Conservation (phyloP, 805 yeast species). For the Starmera caribaea region DNA sequence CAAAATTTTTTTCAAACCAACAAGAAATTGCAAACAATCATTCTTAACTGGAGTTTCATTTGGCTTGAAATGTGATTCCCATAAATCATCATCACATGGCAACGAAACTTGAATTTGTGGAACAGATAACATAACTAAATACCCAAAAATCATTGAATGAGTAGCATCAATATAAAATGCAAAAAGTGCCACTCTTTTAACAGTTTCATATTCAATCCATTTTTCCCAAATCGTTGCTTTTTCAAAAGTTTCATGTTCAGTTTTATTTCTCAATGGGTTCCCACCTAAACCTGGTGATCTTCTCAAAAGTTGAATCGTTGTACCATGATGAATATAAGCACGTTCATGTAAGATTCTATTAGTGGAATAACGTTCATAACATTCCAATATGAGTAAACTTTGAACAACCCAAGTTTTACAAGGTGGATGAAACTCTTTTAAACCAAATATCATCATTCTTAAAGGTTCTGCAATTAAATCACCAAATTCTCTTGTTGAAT, state of each 20-base stretch:
- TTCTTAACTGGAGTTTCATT: conserved; percentile 17
- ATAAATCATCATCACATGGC: conserved; percentile 54
- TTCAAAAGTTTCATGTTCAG: conserved; percentile 20
- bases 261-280: conserved; percentile 34
- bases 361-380: conserved; percentile 67
- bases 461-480: conserved; percentile 38
- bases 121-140: conserved; percentile 45
- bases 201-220: conserved; percentile 75
- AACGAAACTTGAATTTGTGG: conserved; percentile 53
- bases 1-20: conserved; percentile 47
- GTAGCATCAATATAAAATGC: conserved; percentile 75
- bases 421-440: conserved; percentile 69
- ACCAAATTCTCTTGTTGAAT: conserved; percentile 15
- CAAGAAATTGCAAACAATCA: conserved; percentile 36
- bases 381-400: conserved; percentile 62
- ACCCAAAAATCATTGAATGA: conserved; percentile 74
- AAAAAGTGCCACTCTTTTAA: conserved; percentile 71
- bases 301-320: conserved; percentile 68
- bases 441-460: conserved; percentile 60
- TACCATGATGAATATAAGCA: conserved; percentile 80
- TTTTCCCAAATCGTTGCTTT: conserved; percentile 35
- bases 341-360: conserved; percentile 68
- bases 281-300: conserved; percentile 73
- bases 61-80: conserved; percentile 34
- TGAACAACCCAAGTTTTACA: conserved; percentile 71